Evolutionary conservation across 495 filamentous ascomycete genomes (phyloP), one percentile per base, ranked within the genome.

Genomic region (Hamigera avellanea): DNA sequence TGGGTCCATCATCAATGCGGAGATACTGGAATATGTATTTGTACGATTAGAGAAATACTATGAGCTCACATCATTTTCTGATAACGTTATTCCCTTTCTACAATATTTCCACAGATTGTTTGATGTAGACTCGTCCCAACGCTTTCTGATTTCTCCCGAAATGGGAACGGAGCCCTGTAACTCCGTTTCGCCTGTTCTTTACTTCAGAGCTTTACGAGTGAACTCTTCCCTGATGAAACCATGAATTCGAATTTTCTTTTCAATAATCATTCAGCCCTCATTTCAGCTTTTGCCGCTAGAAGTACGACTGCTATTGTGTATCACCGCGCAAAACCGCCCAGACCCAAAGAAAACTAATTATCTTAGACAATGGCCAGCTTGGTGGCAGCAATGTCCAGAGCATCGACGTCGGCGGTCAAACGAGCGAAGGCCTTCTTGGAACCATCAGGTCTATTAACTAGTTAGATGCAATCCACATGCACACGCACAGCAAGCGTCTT

Each of bases 371-470:
- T 95, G 40, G 83, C 78, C 41, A 99, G 77, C 78, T 96, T 99
- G 57, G 93, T 95, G 46, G 93, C 91, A 49, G 91, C 91, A 71
- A 99, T 94, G 69, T 99, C 91, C 40, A 99, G 81, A 61, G 91
- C 91, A 68, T 99, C 91, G 46, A 95, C 86, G 62, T 99, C 91
- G 31, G 86, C 68, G 40, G 91, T 96, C 41, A 99, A 72, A 57
- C 87, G 83, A 52, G 83, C 86, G 56, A 85, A 99, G 39, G 93
- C 91, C 79, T 99, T 99, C 83, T 99, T 99, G 52, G 78, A 75
- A 58, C 89, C 91, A 62, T 95, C 87, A 47, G 91, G 89, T 55
- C 87, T 93, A 45, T 21, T 41, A 7, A 14, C 36, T 31, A 35
- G 49, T 48, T 48, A 59, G 46, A 42, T 2, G 19, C 34, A 18